phyloP scores from a whole-genome alignment of 2,329 filamentous ascomycete species.

The Chrysosporium queenslandicum region DNA sequence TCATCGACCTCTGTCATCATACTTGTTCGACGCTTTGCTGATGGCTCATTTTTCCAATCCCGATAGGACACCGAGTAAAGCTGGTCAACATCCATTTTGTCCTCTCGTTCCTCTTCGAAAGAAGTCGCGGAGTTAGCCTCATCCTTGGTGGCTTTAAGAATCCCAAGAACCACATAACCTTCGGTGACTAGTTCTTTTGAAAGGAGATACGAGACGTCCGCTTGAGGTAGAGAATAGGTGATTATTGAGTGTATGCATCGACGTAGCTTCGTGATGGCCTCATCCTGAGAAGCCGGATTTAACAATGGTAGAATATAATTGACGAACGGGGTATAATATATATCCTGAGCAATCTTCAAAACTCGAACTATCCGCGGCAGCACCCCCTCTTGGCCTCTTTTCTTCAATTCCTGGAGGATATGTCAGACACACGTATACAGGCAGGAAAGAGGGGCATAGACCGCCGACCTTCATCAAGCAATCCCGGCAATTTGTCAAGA shows the following conservation, averaged over 20 bases:
- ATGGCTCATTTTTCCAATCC: constrained; percentile 30
- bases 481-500: constrained; percentile 30
- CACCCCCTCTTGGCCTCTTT: constrained; percentile 20
- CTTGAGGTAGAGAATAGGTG: constrained; percentile 38
- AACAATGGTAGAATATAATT: constrained; percentile 28
- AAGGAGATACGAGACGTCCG: constrained; percentile 36
- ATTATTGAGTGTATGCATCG: constrained; percentile 40
- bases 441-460: background rate
- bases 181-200: constrained; percentile 38
- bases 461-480: constrained; percentile 27
- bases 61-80: constrained; percentile 30
- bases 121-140: background rate
- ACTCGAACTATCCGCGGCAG: constrained; percentile 28
- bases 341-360: constrained; percentile 28
- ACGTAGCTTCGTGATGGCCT: constrained; percentile 30
- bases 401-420: constrained; percentile 21
- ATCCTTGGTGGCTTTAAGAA: constrained; percentile 22
- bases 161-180: constrained; percentile 35
- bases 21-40: constrained; percentile 21
- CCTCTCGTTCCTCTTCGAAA: constrained; percentile 10
- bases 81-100: constrained; percentile 33
- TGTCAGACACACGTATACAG: background rate
- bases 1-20: constrained; percentile 30
- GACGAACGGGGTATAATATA: constrained; percentile 31
- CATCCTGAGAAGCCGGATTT: constrained; percentile 22